A percentile compares a stretch with the other conserved stretches of the same genome.
Evolutionary conservation across 2,329 filamentous ascomycete genomes (phyloP).

Genomic region (Chrysoporthe puriensis): DNA sequence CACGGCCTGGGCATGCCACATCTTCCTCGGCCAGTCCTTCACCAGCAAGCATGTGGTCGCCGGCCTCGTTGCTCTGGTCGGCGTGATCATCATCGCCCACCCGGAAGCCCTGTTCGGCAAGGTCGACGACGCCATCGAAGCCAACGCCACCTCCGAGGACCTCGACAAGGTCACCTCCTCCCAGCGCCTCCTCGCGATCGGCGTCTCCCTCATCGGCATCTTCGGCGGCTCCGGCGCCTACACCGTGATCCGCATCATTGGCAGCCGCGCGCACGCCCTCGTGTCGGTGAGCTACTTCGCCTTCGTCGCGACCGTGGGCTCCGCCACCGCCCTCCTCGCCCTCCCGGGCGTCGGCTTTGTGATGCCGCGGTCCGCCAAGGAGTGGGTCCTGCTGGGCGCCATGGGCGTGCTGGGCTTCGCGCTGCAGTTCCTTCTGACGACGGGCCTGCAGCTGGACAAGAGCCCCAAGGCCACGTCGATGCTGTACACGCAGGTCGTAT

Average conservation of each 20-base stretch:
- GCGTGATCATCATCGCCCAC: slow-evolving; percentile 76
- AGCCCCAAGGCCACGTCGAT: slow-evolving; percentile 39
- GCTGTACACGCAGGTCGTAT: slow-evolving; percentile 41
- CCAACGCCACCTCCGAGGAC: slow-evolving; percentile 31
- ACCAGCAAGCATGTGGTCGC: slow-evolving; percentile 71
- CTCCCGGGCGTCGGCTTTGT: slow-evolving; percentile 47
- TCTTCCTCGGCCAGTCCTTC: slow-evolving; percentile 68
- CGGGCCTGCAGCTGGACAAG: slow-evolving; percentile 72
- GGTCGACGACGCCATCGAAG: slow-evolving; percentile 27
- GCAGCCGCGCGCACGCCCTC: slow-evolving; percentile 73
- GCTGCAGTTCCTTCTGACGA: slow-evolving; percentile 78
- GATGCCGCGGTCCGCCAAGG: slow-evolving; percentile 36
- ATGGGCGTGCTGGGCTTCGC: slow-evolving; percentile 74
- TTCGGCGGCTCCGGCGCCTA: slow-evolving; percentile 71
- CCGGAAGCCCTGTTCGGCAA: slow-evolving; percentile 61
- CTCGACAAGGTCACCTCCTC: slow-evolving; percentile 50
- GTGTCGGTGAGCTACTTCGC: slow-evolving; percentile 81
- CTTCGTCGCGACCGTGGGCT: slow-evolving; percentile 66
- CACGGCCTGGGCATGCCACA: slow-evolving; percentile 67
- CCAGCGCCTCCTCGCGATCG: slow-evolving; percentile 68
- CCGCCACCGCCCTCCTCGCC: slow-evolving; percentile 59
- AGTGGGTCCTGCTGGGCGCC: slow-evolving; percentile 64
- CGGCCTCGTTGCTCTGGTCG: slow-evolving; percentile 69
- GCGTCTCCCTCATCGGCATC: slow-evolving; percentile 69
- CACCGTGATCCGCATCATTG: slow-evolving; percentile 75